Base-by-base conservation (phyloP, 129 eudicot species). In the Lactuca sativa region DNA sequence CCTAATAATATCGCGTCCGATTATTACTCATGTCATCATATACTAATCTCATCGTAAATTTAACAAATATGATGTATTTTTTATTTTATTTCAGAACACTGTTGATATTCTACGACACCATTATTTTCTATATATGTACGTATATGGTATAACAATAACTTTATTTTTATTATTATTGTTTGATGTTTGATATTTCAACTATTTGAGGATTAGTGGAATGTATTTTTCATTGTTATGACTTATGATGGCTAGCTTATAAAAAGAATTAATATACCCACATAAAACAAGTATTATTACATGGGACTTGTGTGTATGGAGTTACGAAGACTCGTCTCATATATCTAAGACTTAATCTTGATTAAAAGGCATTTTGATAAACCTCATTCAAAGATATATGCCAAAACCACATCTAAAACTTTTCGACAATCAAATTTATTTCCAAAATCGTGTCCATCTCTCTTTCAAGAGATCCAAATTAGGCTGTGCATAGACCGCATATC, bases 381-480 rank as follows among this genome's bases (percentile, higher is more conserved):
- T 17, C 13, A 60, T 60, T 60, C 14, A 57, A 4, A 9, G n/a
- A 33, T 17, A 33, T 17, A 57, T 30, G 38, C 13, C 34, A 8
- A 57, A 9, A 57, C 37, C 37, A 5, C 15, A 25, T n/a, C 7
- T 2, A 30, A 57, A 4, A 57, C 14, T 13, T 59, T 31, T 33
- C 4, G 34, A 60, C 9, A 15, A 36, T 34, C 17, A 3, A 5
- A 14, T 34, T 60, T 14, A 34, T 60, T 16, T 25, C 67, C 4
- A 49, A 12, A 48, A 18, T 53, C 34, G 30, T 30, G 33, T 52
- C 61, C 43, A 73, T 64, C 55, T 73, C 25, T 48, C 56, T 62
- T 62, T 17, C 38, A 10, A 41, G 48, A 17, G 15, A 56, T 74
- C 59, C 61, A 18, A 6, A n/a, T 53, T 31, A 31, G 41, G 44